phyloP scores from a whole-genome alignment of 371 early-diverging fungal species.

The Gilbertella persicaria region DNA sequence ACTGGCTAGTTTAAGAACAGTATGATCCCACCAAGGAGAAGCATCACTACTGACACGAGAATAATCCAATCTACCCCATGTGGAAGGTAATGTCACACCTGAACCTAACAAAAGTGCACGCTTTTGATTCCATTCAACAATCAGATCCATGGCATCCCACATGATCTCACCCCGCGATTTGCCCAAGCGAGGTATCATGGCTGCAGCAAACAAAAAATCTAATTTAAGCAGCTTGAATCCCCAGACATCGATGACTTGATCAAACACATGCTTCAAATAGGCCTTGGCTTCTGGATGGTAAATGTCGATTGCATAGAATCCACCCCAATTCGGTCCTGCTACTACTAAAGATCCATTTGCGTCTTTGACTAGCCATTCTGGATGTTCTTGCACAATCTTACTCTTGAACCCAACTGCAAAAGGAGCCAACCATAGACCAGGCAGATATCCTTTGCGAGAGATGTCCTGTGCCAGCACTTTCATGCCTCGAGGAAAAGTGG shows the following conservation, averaged over 20 bases:
- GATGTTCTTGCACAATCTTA: slow-evolving; percentile 50
- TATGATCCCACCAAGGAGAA: slow-evolving; percentile 49
- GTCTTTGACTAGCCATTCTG: slow-evolving; percentile 55
- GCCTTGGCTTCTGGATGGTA: slow-evolving; percentile 47
- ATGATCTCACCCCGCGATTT: slow-evolving; percentile 60
- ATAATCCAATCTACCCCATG: slow-evolving; percentile 54
- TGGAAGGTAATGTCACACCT: slow-evolving; percentile 56
- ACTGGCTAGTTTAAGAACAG: slow-evolving; percentile 28
- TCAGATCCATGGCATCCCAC: slow-evolving; percentile 60
- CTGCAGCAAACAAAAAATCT: slow-evolving; percentile 65
- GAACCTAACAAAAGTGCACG: slow-evolving; percentile 55
- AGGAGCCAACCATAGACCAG: slow-evolving; percentile 65
- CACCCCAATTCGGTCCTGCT: slow-evolving; percentile 54
- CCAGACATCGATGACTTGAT: slow-evolving; percentile 51
- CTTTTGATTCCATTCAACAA: slow-evolving; percentile 44
- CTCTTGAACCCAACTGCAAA: slow-evolving; percentile 56
- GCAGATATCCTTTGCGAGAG: slow-evolving; percentile 34
- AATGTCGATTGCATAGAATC: slow-evolving; percentile 58
- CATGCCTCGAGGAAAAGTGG: slow-evolving; percentile 59
- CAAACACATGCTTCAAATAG: slow-evolving; percentile 53
- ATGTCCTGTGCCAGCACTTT: slow-evolving; percentile 38
- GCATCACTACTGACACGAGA: slow-evolving; percentile 65
- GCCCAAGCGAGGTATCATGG: slow-evolving; percentile 55
- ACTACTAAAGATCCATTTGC: slow-evolving; percentile 28
- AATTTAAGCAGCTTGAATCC: slow-evolving; percentile 59